Conservation (phyloP, 139 green algal genomes). For the Microglena sp. region DNA sequence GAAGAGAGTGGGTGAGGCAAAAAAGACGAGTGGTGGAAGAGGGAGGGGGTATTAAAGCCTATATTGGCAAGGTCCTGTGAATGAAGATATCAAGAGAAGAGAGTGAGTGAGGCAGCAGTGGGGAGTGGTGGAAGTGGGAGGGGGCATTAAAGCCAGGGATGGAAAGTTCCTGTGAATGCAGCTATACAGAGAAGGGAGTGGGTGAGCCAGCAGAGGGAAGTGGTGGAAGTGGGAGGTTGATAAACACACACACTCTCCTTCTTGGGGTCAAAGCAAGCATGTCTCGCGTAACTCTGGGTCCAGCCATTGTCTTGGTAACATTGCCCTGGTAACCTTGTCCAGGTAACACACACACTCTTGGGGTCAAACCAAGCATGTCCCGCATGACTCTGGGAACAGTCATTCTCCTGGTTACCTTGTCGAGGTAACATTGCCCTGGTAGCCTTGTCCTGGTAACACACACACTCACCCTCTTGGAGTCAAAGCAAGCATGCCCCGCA, state of each 20-base stretch:
- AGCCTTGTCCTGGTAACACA: no score
- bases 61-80: not conserved
- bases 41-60: not conserved
- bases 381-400: not conserved
- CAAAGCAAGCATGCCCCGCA: not conserved
- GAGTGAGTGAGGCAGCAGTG: not conserved
- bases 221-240: not conserved
- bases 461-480: not conserved
- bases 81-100: not conserved
- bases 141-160: not conserved
- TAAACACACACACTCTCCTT: not conserved
- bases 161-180: not conserved
- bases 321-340: no score
- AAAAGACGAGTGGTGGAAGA: not conserved
- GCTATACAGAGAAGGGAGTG: not conserved
- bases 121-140: not conserved
- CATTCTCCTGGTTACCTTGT: no score
- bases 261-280: not conserved
- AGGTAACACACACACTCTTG: not conserved
- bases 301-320: no score
- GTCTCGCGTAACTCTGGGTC: not conserved
- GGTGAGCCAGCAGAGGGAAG: not conserved
- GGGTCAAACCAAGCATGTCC: not conserved
- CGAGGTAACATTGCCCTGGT: no score
- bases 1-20: not conserved